Evolutionary conservation across 1,284 basidiomycete genomes (phyloP), one percentile per base, ranked within the genome.

Genomic region (Takashimella tepidaria): DNA sequence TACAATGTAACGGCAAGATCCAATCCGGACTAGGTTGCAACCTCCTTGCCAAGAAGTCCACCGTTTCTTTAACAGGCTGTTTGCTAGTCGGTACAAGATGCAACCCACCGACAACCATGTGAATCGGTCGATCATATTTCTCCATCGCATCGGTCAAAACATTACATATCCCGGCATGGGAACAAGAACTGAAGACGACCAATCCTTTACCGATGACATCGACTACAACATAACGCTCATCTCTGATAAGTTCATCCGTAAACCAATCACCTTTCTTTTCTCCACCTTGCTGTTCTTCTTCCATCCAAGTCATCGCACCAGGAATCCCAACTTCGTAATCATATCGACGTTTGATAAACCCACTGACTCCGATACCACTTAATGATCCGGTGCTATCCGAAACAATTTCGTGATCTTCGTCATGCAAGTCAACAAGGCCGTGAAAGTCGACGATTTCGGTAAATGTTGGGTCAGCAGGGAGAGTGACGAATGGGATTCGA

Each of bases 111-210:
- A 89, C 80, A 50, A 89, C 86, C 84, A 89, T 89, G 68, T 89
- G 81, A 43, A 90, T 78, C 0, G 88, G 88, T 52, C 87, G 76
- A 50, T 78, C 72, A 64, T 89, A 84, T 19, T 70, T 81, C 16
- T 68, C 67, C 4, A 84, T 76, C 0, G 84, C 87, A 61, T 87
- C 83, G 58, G 80, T 83, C 54, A 88, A 76, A 37, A 89, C 87
- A 60, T 91, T 91, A 52, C 88, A 84, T 54, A 90, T 88, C 0
- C 87, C 88, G 3, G 88, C 87, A 72, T 90, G 87, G 4, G 86
- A 88, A 68, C 87, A 89, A 82, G 88, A 84, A 76, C 86, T 89
- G 72, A 91, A 88, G 48, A 91, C 78, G 20, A 90, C 80, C 25
- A 90, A 73, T 0, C 89, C 88, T 67, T 88, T 89, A 19, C 86